Evolutionary conservation across 768 basidiomycete species (phyloP).

Genomic region (Termitomyces sp.): DNA sequence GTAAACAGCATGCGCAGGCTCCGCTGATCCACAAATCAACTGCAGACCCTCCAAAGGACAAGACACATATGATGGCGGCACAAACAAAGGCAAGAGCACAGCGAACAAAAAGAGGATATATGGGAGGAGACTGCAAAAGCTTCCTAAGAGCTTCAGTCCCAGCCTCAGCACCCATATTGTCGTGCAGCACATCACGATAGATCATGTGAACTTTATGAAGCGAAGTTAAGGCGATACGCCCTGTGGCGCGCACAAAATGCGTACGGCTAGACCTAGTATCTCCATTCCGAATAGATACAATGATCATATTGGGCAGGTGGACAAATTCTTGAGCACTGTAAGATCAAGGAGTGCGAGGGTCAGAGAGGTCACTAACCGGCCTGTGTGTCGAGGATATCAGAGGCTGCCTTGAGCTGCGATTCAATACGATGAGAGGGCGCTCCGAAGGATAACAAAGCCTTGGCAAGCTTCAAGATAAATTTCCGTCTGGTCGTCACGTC

Average conservation of each 20-base stretch:
- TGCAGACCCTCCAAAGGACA: conserved; percentile 77
- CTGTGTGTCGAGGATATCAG: conserved; percentile 70
- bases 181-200: conserved; percentile 84
- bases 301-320: conserved; percentile 72
- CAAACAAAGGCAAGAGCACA: conserved; percentile 74
- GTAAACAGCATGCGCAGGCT: conserved; percentile 59
- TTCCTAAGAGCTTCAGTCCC: conserved; percentile 65
- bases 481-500: conserved; percentile 48
- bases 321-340: conserved; percentile 55
- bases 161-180: conserved; percentile 67
- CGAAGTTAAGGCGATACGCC: conserved; percentile 75
- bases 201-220: conserved; percentile 79
- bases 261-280: conserved; percentile 69
- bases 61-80: conserved; percentile 75
- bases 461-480: conserved; percentile 83
- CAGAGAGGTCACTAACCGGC: conserved; percentile 38
- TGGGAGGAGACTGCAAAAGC: conserved; percentile 57
- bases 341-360: background rate
- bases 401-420: conserved; percentile 78
- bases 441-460: conserved; percentile 86
- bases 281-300: conserved; percentile 78
- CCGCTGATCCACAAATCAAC: conserved; percentile 84
- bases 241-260: conserved; percentile 79
- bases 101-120: conserved; percentile 63
- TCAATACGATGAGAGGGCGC: conserved; percentile 94